phyloP scores from a whole-genome alignment of 78 protist species.

The Dictyostelium intermedium region DNA sequence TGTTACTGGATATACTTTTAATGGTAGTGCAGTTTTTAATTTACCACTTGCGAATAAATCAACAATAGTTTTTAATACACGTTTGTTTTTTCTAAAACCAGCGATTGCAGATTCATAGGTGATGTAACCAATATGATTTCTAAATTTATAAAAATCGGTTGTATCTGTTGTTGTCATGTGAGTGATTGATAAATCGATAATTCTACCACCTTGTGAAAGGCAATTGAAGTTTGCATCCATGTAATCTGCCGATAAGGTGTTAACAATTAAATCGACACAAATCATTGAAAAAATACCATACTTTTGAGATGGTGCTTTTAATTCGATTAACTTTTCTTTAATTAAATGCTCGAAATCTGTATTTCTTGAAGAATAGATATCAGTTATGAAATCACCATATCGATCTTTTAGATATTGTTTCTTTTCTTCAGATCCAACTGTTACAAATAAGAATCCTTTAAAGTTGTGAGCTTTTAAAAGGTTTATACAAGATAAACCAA shows the following conservation, averaged over 20 bases:
- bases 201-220: slow-evolving; percentile 52
- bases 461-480: neutral
- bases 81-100: slow-evolving; percentile 56
- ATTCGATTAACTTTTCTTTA: neutral
- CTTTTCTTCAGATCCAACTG: slow-evolving; percentile 40
- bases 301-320: neutral
- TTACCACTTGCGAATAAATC: neutral
- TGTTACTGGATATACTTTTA: no score
- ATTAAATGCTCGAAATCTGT: neutral
- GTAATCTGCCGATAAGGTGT: slow-evolving; percentile 30
- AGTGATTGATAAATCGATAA: slow-evolving; percentile 56
- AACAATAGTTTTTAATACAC: slow-evolving; percentile 33
- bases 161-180: neutral
- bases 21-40: neutral
- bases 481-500: neutral
- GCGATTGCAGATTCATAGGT: neutral
- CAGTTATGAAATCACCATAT: slow-evolving; percentile 23
- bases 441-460: neutral
- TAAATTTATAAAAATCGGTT: slow-evolving; percentile 16
- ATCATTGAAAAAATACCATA: no score
- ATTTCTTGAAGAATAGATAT: neutral
- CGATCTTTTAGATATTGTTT: slow-evolving; percentile 4
- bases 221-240: slow-evolving; percentile 34
- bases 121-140: neutral
- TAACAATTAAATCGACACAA: slow-evolving; percentile 77